These are phyloP conservation scores for Umbelopsis isabellina DNA, from an alignment of 192 early-diverging fungal species.

Conservation along the genomic window DNA sequence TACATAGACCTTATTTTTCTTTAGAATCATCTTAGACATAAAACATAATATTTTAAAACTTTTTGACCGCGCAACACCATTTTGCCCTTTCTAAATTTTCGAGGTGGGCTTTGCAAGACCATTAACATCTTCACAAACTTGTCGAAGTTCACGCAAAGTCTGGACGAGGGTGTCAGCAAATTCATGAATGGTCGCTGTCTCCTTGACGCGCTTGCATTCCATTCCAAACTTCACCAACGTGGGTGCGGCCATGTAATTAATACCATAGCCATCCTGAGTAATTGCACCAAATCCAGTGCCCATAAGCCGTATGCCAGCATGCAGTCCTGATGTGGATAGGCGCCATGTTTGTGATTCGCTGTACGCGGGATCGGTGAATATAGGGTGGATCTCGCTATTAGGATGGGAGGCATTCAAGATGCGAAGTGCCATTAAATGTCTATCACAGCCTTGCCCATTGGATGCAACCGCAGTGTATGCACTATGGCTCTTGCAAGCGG, in stretches of 20 bases:
- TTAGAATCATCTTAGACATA: neutral
- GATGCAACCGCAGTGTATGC: constrained; percentile 70
- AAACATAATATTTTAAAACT: neutral
- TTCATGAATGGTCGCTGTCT: constrained; percentile 27
- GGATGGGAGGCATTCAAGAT: constrained; percentile 49
- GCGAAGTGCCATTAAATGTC: constrained; percentile 82
- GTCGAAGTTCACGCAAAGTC: constrained; percentile 36
- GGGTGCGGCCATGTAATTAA: constrained; percentile 81
- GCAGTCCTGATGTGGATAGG: constrained; percentile 78
- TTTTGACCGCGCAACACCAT: neutral
- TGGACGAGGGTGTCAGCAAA: constrained; percentile 23
- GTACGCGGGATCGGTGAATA: constrained; percentile 73
- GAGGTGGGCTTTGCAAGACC: constrained; percentile 5
- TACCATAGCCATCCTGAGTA: constrained; percentile 80
- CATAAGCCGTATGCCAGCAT: constrained; percentile 65
- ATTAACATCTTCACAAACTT: constrained; percentile 42
- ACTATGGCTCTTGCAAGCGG: constrained; percentile 68
- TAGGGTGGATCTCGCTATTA: constrained; percentile 54
- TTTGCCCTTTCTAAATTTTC: neutral
- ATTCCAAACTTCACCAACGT: constrained; percentile 76
- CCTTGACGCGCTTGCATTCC: constrained; percentile 64
- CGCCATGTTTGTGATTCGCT: constrained; percentile 68
- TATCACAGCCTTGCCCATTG: constrained; percentile 80
- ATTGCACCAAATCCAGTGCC: constrained; percentile 91
- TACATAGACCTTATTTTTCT: neutral